phyloP scores from a whole-genome alignment of 202 grass and related monocot species.

The Digitaria exilis region DNA sequence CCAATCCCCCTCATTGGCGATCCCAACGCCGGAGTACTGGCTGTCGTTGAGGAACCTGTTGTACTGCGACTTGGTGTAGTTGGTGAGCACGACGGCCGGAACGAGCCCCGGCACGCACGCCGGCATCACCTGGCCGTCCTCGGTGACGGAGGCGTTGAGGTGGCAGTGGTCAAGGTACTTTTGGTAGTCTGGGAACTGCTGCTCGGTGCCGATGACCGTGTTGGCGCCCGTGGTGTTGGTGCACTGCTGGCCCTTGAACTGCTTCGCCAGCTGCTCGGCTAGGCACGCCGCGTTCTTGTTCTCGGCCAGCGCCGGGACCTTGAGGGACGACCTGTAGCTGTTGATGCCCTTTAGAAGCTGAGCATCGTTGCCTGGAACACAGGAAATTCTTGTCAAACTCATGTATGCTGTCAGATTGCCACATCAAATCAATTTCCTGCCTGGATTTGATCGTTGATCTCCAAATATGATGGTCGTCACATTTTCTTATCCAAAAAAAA shows the following conservation, averaged over 20 bases:
- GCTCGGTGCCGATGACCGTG: slow-evolving; percentile 84
- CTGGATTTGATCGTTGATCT: not conserved
- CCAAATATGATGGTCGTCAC: not conserved
- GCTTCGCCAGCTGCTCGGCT: slow-evolving; percentile 75
- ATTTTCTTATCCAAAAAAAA: not conserved
- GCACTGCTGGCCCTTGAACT: slow-evolving; percentile 77
- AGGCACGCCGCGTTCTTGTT: slow-evolving; percentile 83
- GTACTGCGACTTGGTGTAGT: slow-evolving; percentile 95
- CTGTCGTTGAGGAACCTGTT: slow-evolving; percentile 71
- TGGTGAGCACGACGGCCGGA: slow-evolving; percentile 67
- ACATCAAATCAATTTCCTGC: not conserved
- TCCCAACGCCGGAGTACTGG: slow-evolving; percentile 67
- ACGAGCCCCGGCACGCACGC: slow-evolving; percentile 70
- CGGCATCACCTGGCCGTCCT: slow-evolving; percentile 76
- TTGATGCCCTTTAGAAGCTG: slow-evolving; percentile 91
- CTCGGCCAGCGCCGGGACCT: slow-evolving; percentile 65
- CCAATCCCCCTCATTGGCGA: slow-evolving; percentile 87
- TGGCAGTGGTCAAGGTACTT: slow-evolving; percentile 74
- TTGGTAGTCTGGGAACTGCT: slow-evolving; percentile 77
- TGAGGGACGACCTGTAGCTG: slow-evolving; percentile 72
- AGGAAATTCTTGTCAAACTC: not conserved
- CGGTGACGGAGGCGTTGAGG: slow-evolving; percentile 81
- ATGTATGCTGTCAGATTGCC: not conserved
- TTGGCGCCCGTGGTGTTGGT: slow-evolving; percentile 88
- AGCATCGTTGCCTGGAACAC: slow-evolving; percentile 52